Percentiles rank a stretch among this genome's conserved stretches.
Evolutionary conservation across 306 rosid species (phyloP).

Genomic region (Prunus mira): DNA sequence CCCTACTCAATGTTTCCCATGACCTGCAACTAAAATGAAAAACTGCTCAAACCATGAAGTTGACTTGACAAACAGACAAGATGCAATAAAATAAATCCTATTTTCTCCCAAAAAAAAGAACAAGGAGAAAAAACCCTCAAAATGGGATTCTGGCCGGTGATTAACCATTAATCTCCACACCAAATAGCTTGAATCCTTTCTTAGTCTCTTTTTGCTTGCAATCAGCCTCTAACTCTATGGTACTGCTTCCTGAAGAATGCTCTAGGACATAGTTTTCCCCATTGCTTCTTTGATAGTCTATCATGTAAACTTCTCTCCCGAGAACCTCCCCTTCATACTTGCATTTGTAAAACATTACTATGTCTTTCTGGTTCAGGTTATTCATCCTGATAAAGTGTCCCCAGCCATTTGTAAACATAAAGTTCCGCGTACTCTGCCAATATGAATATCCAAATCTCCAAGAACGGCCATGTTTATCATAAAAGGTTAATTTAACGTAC

Average conservation of each 20-base stretch:
- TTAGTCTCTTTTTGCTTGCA: too few relatives aligned
- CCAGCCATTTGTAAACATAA: constrained; percentile 9
- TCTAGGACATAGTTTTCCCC: neutral
- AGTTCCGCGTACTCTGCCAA: neutral
- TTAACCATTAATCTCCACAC: constrained; percentile 16
- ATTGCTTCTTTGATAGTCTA: neutral
- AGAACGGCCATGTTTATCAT: neutral
- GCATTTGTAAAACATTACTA: neutral
- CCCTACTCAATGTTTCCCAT: neutral
- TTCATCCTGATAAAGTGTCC: constrained; percentile 7
- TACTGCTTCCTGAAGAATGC: neutral
- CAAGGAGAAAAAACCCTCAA: neutral
- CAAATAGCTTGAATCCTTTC: constrained; percentile 10
- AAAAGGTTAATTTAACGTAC: neutral
- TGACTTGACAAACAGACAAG: neutral
- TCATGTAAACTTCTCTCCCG: neutral
- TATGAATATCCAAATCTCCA: constrained; percentile 15
- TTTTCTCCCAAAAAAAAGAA: neutral
- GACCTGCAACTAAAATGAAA: neutral
- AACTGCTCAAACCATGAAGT: neutral
- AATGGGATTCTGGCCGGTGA: neutral
- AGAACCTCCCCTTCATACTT: neutral
- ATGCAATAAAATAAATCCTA: neutral
- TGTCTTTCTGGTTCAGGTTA: constrained; percentile 16
- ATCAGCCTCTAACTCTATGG: neutral